Conservation (phyloP, 805 yeast species). For the Crinitomyces ghanaensis region DNA sequence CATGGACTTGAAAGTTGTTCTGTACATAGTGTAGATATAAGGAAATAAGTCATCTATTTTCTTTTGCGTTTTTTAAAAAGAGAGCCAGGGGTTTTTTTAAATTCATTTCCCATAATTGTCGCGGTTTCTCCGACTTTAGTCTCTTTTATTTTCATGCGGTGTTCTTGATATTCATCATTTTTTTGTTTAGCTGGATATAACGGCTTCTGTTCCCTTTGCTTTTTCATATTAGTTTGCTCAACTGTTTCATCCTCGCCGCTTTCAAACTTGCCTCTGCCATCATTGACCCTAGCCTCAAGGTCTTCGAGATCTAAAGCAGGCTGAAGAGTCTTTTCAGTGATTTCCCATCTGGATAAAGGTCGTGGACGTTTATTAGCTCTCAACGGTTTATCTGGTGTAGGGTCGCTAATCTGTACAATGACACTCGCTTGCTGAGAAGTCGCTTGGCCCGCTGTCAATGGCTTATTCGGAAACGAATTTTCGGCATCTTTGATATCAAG, state of each 20-base stretch:
- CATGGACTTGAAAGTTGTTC: slow-evolving; percentile 51
- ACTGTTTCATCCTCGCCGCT: background rate
- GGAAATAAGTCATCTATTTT: too few species aligned
- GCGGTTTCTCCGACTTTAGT: too few species aligned
- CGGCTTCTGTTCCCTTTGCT: too few species aligned
- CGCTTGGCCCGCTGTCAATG: slow-evolving; percentile 2
- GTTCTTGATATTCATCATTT: too few species aligned
- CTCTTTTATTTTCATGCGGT: too few species aligned
- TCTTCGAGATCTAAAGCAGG: background rate
- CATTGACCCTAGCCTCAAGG: slow-evolving; percentile 1
- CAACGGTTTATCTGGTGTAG: slow-evolving; percentile 2
- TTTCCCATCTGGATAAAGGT: slow-evolving; percentile 4
- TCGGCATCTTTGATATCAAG: slow-evolving; percentile 2
- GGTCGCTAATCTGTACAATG: slow-evolving; percentile 5
- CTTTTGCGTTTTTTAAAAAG: too few species aligned
- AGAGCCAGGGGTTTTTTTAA: too few species aligned
- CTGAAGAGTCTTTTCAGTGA: slow-evolving; percentile 2
- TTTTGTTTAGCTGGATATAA: too few species aligned
- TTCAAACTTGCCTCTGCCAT: background rate
- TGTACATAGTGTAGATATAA: too few species aligned
- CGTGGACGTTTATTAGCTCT: too few species aligned
- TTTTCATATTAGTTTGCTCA: too few species aligned
- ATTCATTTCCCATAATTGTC: too few species aligned
- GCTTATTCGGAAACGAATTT: slow-evolving; percentile 6
- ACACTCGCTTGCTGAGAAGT: slow-evolving; percentile 4